Base-by-base conservation (phyloP, 2,329 filamentous ascomycete species). In the Hyphodiscus sp. region DNA sequence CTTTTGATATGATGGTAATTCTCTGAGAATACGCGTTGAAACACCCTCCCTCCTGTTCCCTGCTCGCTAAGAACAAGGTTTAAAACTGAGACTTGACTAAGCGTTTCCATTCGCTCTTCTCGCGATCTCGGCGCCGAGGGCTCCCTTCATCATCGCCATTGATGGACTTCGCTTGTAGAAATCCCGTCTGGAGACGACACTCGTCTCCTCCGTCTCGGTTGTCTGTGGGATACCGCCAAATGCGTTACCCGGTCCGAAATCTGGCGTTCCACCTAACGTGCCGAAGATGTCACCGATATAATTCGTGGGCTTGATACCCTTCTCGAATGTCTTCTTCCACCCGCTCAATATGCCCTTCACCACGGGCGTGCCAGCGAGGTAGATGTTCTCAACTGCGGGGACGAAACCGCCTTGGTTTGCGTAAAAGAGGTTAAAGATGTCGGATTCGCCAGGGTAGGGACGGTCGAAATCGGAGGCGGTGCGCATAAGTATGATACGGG, bases 211-310 rank as follows among this genome's bases (percentile, higher is more conserved):
- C 20, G 42, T 45, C 18, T 46, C 45, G 16, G 51, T 52, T 55
- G 49, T 58, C 33, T 11, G 10, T 26, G 19, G 20, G 13, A 38
- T 45, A 2, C 41, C 30, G 18, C 42, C 47, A 16, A 50, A 52
- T 7, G 52, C 47, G 5, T 47, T 48, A 11, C 57, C 58, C 0
- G 76, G 76, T 0, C 85, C 85, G 67, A 87, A 88, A 64, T 86
- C 81, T 0, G 85, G 84, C 42, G 69, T 66, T 1, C 83, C 85
- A 1, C 84, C 85, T 3, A 89, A 69, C 10, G 79, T 83, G 15
- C 84, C 86, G 59, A 88, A 84, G 51, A 89, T 83, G 63, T 88
- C 85, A 6, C 85, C 85, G 41, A 89, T 70, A 61, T 89, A 89
- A 62, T 88, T 88, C 1, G 65, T 71, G 0, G 84, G 70, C 56